Conservation (phyloP, 2,329 filamentous ascomycete species). For the Remersonia thermophila region DNA sequence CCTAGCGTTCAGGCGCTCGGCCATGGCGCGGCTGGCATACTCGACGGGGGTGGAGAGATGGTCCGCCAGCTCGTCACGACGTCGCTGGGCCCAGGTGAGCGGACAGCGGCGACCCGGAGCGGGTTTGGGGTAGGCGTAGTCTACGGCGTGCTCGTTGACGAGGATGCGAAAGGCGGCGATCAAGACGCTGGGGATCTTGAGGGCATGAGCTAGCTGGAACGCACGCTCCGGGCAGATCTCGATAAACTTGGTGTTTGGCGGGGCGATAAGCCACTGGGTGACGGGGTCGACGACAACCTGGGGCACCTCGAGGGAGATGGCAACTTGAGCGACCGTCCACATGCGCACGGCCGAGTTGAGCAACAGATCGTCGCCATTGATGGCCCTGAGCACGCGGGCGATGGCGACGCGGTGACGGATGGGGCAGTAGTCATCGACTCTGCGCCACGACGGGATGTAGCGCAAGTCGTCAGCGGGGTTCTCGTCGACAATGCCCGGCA, state of each 20-base stretch:
- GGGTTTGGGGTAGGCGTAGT: slow-evolving; percentile 22
- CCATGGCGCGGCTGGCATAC: slow-evolving; percentile 42
- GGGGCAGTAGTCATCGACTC: slow-evolving; percentile 48
- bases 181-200: slow-evolving; percentile 32
- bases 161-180: slow-evolving; percentile 45
- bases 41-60: slow-evolving; percentile 34
- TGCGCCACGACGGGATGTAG: slow-evolving; percentile 21
- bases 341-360: slow-evolving; percentile 54
- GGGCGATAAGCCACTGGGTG: slow-evolving; percentile 44
- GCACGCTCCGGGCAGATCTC: slow-evolving; percentile 51
- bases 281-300: slow-evolving; percentile 35
- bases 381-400: slow-evolving; percentile 46
- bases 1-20: slow-evolving; percentile 30
- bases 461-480: background rate
- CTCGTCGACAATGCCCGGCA: slow-evolving; percentile 10
- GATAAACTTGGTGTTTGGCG: slow-evolving; percentile 44
- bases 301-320: slow-evolving; percentile 44
- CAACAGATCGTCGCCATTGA: slow-evolving; percentile 40
- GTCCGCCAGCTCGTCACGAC: slow-evolving; percentile 39
- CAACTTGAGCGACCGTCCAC: slow-evolving; percentile 53
- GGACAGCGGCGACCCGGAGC: slow-evolving; percentile 2
- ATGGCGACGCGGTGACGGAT: slow-evolving; percentile 52
- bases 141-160: slow-evolving; percentile 49
- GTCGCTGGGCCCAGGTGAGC: slow-evolving; percentile 19
- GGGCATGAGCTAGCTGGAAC: slow-evolving; percentile 41